A percentile compares a stretch with the other conserved stretches of the same genome.
These are phyloP conservation scores for Populus pruinosa DNA, from an alignment of 345 rosid genomes.

Conservation along the genomic window DNA sequence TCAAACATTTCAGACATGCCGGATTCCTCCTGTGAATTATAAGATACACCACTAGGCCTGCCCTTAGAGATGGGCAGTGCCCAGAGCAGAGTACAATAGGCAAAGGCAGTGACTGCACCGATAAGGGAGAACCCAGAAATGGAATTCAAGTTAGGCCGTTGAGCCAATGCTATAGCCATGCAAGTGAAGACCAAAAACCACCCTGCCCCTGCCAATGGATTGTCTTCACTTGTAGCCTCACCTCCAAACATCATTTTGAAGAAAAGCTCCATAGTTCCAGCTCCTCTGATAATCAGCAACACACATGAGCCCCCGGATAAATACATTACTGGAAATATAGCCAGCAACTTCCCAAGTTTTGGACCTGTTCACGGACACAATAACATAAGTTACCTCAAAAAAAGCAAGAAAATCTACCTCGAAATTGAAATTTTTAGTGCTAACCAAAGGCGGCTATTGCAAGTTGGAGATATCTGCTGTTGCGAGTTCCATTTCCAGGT, in stretches of 20 bases:
- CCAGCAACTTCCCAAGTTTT: constrained; percentile 44
- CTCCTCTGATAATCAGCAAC: constrained; percentile 44
- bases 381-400: no score
- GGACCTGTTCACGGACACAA: constrained; percentile 30
- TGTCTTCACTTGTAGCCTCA: constrained; percentile 10
- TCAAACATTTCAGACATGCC: constrained; percentile 14
- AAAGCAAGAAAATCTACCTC: no score
- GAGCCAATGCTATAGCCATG: constrained; percentile 38
- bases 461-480: constrained; percentile 54
- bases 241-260: constrained; percentile 18
- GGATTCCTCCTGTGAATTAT: constrained; percentile 15
- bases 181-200: constrained; percentile 50
- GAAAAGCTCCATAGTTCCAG: constrained; percentile 27
- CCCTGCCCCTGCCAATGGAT: constrained; percentile 24
- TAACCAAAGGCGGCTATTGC: constrained; percentile 48
- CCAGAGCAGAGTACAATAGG: constrained; percentile 39
- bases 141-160: constrained; percentile 47
- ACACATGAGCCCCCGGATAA: constrained; percentile 57
- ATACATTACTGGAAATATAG: constrained; percentile 56
- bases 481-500: constrained; percentile 37
- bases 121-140: constrained; percentile 34
- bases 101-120: constrained; percentile 38
- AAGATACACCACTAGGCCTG: constrained; percentile 16
- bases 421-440: neutral
- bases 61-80: constrained; percentile 29